A percentile compares a stretch with the other conserved stretches of the same genome.
Conservation (phyloP, 768 basidiomycete species). For the Flagelloscypha sp. region DNA sequence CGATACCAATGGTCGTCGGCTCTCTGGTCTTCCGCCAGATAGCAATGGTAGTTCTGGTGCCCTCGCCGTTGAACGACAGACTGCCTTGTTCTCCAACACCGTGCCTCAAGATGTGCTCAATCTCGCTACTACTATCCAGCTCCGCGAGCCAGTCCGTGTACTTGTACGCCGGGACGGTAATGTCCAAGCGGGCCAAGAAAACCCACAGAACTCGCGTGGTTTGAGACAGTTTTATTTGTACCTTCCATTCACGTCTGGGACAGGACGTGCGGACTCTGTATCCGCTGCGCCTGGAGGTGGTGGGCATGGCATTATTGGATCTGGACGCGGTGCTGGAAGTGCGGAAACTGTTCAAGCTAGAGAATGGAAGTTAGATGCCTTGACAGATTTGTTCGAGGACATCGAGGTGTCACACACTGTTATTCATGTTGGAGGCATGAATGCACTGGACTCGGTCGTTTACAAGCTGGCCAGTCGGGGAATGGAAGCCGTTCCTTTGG, state of each 20-base stretch:
- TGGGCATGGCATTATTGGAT: conserved; percentile 86
- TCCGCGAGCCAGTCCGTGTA: conserved; percentile 95
- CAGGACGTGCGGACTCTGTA: conserved; percentile 50
- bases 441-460: conserved; percentile 77
- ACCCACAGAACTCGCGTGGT: conserved; percentile 63
- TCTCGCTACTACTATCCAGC: conserved; percentile 85
- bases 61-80: conserved; percentile 89
- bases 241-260: conserved; percentile 84
- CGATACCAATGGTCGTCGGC: conserved; percentile 47
- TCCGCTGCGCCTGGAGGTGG: conserved; percentile 34
- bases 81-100: conserved; percentile 94
- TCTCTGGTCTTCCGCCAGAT: conserved; percentile 39
- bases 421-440: conserved; percentile 85
- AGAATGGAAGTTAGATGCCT: conserved; percentile 92
- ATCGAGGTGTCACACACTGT: conserved; percentile 73
- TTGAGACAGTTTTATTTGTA: conserved; percentile 96
- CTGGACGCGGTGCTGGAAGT: conserved; percentile 74
- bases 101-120: conserved; percentile 97
- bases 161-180: conserved; percentile 89
- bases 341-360: conserved; percentile 80
- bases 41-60: no score
- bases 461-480: conserved; percentile 84
- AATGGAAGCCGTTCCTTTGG: conserved; percentile 82
- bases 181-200: conserved; percentile 59
- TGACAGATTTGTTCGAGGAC: conserved; percentile 86